phyloP scores from a whole-genome alignment of 2,329 filamentous ascomycete genomes.

The Stemphylium vesicarium region DNA sequence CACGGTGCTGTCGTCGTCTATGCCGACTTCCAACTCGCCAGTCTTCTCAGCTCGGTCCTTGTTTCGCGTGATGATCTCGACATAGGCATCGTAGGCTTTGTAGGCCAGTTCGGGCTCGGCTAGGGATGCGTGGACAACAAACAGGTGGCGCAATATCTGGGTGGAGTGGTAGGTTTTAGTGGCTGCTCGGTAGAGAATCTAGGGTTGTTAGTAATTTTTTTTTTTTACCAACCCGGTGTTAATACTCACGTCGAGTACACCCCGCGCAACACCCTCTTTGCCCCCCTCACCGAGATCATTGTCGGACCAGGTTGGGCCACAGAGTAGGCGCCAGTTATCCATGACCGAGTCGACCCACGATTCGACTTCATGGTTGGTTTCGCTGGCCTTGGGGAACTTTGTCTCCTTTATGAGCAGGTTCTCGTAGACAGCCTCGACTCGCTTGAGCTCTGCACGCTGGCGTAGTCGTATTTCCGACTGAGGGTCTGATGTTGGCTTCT shows the following conservation, averaged over 20 bases:
- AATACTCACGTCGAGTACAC: conserved; percentile 78
- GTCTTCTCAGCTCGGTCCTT: conserved; percentile 82
- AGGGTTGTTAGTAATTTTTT: not conserved
- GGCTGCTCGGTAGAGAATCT: conserved; percentile 87
- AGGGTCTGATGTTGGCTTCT: conserved; percentile 30
- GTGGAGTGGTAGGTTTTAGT: conserved; percentile 97
- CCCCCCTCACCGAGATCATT: conserved; percentile 82
- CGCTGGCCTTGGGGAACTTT: conserved; percentile 81
- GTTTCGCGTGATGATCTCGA: conserved; percentile 83
- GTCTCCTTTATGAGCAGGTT: conserved; percentile 77
- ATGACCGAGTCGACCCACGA: conserved; percentile 80
- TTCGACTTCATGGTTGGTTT: conserved; percentile 80
- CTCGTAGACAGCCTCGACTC: conserved; percentile 81
- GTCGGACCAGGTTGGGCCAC: conserved; percentile 80
- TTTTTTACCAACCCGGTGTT: too few relatives aligned
- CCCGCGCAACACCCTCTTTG: conserved; percentile 74
- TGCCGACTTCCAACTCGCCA: conserved; percentile 69
- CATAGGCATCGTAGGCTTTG: conserved; percentile 89
- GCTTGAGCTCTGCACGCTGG: conserved; percentile 77
- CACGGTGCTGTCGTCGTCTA: conserved; percentile 80
- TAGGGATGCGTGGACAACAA: conserved; percentile 83
- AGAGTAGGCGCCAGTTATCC: conserved; percentile 83
- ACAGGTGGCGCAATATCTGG: conserved; percentile 81
- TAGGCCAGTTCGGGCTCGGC: conserved; percentile 92
- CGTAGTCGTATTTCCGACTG: conserved; percentile 42